A percentile compares a stretch with the other conserved stretches of the same genome.
Conservation (phyloP, 2,329 filamentous ascomycete genomes). For the Neonectria magnoliae region DNA sequence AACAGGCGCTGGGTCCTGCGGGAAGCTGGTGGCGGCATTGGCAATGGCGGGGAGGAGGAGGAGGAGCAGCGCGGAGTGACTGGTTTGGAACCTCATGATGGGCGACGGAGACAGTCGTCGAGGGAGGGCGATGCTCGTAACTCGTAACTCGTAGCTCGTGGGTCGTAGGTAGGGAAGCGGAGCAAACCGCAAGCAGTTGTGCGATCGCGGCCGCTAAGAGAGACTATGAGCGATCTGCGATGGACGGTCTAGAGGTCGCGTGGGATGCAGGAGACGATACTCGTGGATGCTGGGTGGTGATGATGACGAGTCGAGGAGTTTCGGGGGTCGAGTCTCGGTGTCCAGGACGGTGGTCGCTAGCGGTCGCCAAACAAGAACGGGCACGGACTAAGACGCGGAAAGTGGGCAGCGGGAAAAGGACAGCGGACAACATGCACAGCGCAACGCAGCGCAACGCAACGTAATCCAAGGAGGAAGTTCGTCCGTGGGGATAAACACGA, state of each 20-base stretch:
- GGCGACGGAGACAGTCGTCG: slow-evolving; percentile 6
- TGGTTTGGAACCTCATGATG: slow-evolving; percentile 69
- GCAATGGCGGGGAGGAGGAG: slow-evolving; percentile 69
- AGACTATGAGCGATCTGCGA: not conserved
- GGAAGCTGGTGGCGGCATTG: slow-evolving; percentile 37
- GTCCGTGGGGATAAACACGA: not conserved
- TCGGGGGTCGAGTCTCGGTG: not conserved
- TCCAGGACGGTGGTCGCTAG: slow-evolving; percentile 1
- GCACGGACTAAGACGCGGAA: not conserved
- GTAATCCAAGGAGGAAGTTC: slow-evolving; percentile 1
- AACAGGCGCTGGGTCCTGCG: slow-evolving; percentile 32
- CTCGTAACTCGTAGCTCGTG: not conserved
- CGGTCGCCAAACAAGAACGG: not conserved
- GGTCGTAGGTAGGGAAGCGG: not conserved
- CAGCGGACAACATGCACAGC: not conserved
- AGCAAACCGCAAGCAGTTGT: slow-evolving; percentile 20
- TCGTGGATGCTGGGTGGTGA: slow-evolving; percentile 1
- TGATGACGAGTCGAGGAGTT: slow-evolving; percentile 6
- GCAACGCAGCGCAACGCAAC: not conserved
- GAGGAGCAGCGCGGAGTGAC: slow-evolving; percentile 65
- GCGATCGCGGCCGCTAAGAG: slow-evolving; percentile 26
- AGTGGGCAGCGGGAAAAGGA: not conserved
- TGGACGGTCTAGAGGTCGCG: slow-evolving; percentile 15
- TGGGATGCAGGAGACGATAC: slow-evolving; percentile 25
- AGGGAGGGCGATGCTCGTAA: slow-evolving; percentile 6